phyloP scores from a whole-genome alignment of 805 yeast species.

The Blastobotrys parvus region DNA sequence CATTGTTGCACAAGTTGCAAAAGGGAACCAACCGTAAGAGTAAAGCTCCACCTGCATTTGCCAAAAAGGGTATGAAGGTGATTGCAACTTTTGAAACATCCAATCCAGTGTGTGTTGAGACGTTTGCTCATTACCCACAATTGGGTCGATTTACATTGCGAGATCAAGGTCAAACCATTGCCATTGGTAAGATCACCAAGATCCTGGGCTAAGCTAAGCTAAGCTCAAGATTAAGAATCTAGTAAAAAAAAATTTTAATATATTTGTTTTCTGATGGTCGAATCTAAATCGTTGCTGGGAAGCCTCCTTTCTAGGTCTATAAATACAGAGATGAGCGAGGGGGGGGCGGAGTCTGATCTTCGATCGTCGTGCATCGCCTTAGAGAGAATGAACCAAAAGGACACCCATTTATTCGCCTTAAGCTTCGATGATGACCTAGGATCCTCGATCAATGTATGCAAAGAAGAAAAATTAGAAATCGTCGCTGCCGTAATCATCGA shows the following conservation, averaged over 20 bases:
- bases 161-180: constrained; percentile 97
- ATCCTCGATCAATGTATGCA: too few relatives aligned
- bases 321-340: too few relatives aligned
- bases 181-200: constrained; percentile 96
- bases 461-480: too few relatives aligned
- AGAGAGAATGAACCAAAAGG: too few relatives aligned
- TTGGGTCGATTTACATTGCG: constrained; percentile 96
- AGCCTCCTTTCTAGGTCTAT: too few relatives aligned
- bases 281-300: too few relatives aligned
- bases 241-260: constrained; percentile 8
- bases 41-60: constrained; percentile 50
- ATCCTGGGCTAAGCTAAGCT: constrained; percentile 40
- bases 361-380: too few relatives aligned
- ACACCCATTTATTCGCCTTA: too few relatives aligned
- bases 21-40: constrained; percentile 95
- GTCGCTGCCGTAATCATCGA: too few relatives aligned
- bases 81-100: constrained; percentile 83
- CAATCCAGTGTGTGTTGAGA: constrained; percentile 89
- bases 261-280: too few relatives aligned
- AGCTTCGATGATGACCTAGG: too few relatives aligned
- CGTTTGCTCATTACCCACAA: constrained; percentile 87
- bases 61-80: constrained; percentile 97
- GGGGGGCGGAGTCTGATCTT: too few relatives aligned
- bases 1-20: constrained; percentile 84
- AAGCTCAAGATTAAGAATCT: constrained; percentile 20